These are phyloP conservation scores for Auxenochlorella pyrenoidosa DNA, from an alignment of 139 green algal genomes.

Conservation along the genomic window DNA sequence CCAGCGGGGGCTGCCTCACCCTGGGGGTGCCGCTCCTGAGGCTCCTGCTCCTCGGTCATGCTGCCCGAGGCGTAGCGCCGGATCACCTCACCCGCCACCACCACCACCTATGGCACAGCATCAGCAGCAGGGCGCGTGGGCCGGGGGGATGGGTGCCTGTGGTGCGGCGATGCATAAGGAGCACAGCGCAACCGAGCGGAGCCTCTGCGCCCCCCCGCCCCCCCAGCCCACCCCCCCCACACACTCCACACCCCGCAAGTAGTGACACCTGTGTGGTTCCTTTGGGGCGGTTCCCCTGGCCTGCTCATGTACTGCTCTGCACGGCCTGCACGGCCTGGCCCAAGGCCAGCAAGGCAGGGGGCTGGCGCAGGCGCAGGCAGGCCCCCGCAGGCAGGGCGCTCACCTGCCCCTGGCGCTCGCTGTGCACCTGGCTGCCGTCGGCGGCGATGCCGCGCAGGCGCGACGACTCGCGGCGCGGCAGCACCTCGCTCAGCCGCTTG, in stretches of 20 bases:
- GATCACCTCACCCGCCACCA: conserved; percentile 49
- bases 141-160: neutral
- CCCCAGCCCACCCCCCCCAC: no score
- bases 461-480: conserved; percentile 44
- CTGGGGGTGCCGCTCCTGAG: conserved; percentile 43
- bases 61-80: neutral
- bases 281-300: no score
- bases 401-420: conserved; percentile 28
- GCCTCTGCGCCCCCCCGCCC: no score
- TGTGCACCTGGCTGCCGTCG: conserved; percentile 39
- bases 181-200: no score
- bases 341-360: no score
- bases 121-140: no score
- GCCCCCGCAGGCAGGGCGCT: neutral
- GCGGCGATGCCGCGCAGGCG: conserved; percentile 50
- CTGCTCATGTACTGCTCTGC: no score
- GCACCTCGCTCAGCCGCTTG: conserved; percentile 40
- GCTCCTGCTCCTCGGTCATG: neutral
- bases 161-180: conserved; percentile 13
- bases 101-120: neutral
- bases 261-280: no score
- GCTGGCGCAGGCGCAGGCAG: neutral
- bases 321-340: no score
- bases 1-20: neutral
- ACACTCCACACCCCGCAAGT: no score